Evolutionary conservation across 805 yeast genomes (phyloP).

Genomic region (Vanderwaltozyma verrucispora): DNA sequence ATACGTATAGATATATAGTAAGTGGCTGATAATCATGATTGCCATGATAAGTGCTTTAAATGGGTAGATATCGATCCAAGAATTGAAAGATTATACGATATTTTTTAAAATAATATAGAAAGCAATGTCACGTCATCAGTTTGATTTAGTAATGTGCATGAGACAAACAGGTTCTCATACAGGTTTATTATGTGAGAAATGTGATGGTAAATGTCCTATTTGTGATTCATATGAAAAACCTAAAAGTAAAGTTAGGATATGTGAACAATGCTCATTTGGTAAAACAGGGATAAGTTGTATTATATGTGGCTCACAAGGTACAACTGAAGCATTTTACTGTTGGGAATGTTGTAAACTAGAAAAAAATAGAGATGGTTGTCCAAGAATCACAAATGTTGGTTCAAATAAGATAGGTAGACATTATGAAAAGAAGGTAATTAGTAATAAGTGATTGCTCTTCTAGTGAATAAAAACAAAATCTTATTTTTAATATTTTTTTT

Average conservation of each 20-base stretch:
- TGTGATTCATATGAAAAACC: constrained; percentile 84
- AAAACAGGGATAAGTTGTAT: constrained; percentile 55
- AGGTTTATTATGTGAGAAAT: constrained; percentile 69
- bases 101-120: too few species aligned
- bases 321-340: constrained; percentile 71
- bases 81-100: too few species aligned
- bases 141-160: constrained; percentile 73
- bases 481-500: too few species aligned
- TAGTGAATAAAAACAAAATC: too few species aligned
- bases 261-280: constrained; percentile 81
- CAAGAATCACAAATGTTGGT: constrained; percentile 71
- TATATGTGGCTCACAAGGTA: constrained; percentile 57
- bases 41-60: too few species aligned
- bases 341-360: constrained; percentile 73
- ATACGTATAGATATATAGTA: too few species aligned
- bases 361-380: constrained; percentile 87
- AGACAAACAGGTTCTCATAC: constrained; percentile 68
- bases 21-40: too few species aligned
- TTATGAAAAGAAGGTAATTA: constrained; percentile 38
- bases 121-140: constrained; percentile 86
- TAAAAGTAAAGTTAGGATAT: constrained; percentile 52
- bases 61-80: too few species aligned
- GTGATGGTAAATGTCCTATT: constrained; percentile 86
- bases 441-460: constrained; percentile 1
- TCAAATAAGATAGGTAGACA: constrained; percentile 58